A percentile compares a stretch with the other conserved stretches of the same genome.
These are phyloP conservation scores for Kuraishia ogatae DNA, from an alignment of 805 yeast genomes.

Conservation along the genomic window DNA sequence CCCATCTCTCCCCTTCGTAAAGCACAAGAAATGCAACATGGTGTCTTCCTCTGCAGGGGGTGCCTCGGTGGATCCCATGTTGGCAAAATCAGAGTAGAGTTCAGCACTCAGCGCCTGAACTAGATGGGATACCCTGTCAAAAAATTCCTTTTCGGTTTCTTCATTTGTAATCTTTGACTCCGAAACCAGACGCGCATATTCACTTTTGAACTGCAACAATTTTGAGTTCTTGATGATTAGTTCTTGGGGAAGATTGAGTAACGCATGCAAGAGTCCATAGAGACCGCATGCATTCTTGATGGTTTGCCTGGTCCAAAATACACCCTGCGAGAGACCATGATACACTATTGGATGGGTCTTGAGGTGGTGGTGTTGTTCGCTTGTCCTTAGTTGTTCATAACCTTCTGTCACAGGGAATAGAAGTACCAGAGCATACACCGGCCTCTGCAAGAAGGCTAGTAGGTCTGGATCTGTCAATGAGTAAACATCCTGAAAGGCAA, in stretches of 20 bases:
- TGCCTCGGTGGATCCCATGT: conserved; percentile 58
- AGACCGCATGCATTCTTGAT: conserved; percentile 89
- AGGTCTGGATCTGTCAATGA: conserved; percentile 82
- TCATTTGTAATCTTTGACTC: conserved; percentile 5
- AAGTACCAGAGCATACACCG: conserved; percentile 65
- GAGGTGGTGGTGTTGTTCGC: conserved; percentile 9
- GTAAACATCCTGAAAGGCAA: conserved; percentile 71
- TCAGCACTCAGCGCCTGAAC: conserved; percentile 16
- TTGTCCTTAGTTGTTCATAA: conserved; percentile 43
- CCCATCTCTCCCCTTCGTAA: conserved; percentile 44
- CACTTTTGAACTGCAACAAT: conserved; percentile 11
- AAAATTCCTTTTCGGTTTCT: conserved; percentile 11
- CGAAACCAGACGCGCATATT: conserved; percentile 3
- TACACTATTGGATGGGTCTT: not conserved
- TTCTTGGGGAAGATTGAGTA: conserved; percentile 37
- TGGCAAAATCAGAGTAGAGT: conserved; percentile 31
- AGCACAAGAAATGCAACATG: conserved; percentile 70
- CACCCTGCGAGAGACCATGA: conserved; percentile 12
- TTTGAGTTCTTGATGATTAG: conserved; percentile 29
- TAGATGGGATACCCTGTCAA: conserved; percentile 16
- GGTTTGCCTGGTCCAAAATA: conserved; percentile 80
- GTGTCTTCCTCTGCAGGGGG: conserved; percentile 47
- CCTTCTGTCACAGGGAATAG: conserved; percentile 69
- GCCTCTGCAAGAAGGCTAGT: conserved; percentile 73
- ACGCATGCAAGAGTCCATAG: conserved; percentile 68